These are phyloP conservation scores for Cordyceps cicadae DNA, from an alignment of 2,329 filamentous ascomycete genomes.

Conservation along the genomic window DNA sequence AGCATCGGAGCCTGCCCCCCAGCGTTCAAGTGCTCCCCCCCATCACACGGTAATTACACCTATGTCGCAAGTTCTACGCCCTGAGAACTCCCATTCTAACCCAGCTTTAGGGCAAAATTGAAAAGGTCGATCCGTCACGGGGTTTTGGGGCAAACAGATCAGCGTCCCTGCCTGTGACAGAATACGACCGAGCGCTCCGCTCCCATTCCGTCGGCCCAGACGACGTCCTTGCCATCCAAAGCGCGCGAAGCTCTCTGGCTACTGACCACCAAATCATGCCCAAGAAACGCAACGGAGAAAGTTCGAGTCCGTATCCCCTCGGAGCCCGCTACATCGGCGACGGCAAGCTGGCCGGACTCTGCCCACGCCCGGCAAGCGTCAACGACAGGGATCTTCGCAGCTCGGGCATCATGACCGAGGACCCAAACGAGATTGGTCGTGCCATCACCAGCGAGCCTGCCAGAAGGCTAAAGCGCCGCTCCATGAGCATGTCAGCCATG, in stretches of 20 bases:
- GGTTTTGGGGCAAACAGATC: slow-evolving; percentile 37
- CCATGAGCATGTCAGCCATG: slow-evolving; percentile 51
- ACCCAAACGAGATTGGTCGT: slow-evolving; percentile 50
- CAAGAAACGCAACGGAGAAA: slow-evolving; percentile 21
- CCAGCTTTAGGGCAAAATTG: not conserved
- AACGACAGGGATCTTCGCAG: slow-evolving; percentile 36
- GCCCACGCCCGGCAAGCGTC: slow-evolving; percentile 53
- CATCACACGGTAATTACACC: slow-evolving; percentile 13
- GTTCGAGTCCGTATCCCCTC: slow-evolving; percentile 16
- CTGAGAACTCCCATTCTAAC: not conserved
- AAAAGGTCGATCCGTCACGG: not conserved
- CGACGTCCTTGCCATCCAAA: slow-evolving; percentile 45
- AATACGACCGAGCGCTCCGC: slow-evolving; percentile 51
- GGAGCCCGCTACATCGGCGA: slow-evolving; percentile 21
- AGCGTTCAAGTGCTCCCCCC: slow-evolving; percentile 2
- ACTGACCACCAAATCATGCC: slow-evolving; percentile 29
- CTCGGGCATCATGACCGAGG: slow-evolving; percentile 25
- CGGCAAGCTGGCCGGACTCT: slow-evolving; percentile 44
- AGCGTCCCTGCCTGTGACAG: slow-evolving; percentile 50
- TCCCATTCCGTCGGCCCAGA: slow-evolving; percentile 54
- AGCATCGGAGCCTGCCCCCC: not conserved
- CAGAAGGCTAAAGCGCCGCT: slow-evolving; percentile 42
- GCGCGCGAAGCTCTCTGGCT: slow-evolving; percentile 45
- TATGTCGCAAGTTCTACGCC: not conserved
- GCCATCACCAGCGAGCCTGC: slow-evolving; percentile 49